Conservation (phyloP, 2,329 filamentous ascomycete species). For the Fusarium buharicum region DNA sequence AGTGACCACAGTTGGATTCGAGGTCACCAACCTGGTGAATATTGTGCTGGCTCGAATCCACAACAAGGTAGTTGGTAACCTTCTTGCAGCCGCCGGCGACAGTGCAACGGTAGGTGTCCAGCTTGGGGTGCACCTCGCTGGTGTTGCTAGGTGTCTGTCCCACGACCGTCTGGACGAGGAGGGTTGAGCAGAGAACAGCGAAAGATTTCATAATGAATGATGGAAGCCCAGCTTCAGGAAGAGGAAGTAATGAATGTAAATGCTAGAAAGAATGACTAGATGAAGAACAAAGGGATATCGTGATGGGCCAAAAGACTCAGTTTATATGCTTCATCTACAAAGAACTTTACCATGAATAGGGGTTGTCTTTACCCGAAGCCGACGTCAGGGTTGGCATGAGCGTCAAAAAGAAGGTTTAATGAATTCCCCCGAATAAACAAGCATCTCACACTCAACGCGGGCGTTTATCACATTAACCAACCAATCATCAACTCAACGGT, state of each 20-base stretch:
- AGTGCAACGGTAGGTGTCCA: constrained; percentile 64
- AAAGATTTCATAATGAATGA: constrained; percentile 19
- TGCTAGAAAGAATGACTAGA: constrained; percentile 1
- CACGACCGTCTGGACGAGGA: constrained; percentile 13
- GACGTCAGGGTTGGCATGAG: background rate
- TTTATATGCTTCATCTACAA: constrained; percentile 24
- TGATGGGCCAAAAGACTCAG: background rate
- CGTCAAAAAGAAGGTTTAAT: background rate
- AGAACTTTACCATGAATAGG: background rate
- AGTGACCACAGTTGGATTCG: constrained; percentile 40
- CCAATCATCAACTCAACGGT: constrained; percentile 27
- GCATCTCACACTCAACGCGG: background rate
- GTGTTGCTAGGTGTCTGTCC: constrained; percentile 54
- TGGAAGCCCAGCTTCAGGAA: background rate
- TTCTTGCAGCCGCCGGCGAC: constrained; percentile 59
- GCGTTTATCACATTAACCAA: background rate
- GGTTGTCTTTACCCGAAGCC: constrained; percentile 7
- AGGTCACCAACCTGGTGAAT: constrained; percentile 55
- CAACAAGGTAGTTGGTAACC: constrained; percentile 60
- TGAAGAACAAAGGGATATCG: background rate
- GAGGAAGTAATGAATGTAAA: background rate
- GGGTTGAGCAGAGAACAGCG: constrained; percentile 12
- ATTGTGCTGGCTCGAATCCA: constrained; percentile 59
- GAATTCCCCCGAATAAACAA: constrained; percentile 3
- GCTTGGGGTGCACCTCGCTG: constrained; percentile 61